Percentiles rank a stretch among this genome's conserved stretches.
These are phyloP conservation scores for Globisporangium iwayamae DNA, from an alignment of 352 stramenopile genomes.

Conservation along the genomic window DNA sequence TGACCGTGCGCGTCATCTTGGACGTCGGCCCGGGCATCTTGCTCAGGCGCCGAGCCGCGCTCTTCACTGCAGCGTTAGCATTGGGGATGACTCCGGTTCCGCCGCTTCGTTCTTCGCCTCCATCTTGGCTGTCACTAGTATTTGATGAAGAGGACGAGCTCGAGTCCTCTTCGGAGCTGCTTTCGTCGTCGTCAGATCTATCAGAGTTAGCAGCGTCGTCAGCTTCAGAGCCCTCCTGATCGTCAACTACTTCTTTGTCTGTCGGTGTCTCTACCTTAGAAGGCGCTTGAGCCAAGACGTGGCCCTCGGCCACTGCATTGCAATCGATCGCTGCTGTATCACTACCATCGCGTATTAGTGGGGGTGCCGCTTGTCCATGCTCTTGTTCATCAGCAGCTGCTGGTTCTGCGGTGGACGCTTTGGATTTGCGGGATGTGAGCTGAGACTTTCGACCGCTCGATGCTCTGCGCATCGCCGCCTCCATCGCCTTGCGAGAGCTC, in stretches of 20 bases:
- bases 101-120: background rate
- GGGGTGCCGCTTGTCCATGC: background rate
- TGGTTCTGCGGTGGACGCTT: conserved; percentile 12
- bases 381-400: conserved; percentile 10
- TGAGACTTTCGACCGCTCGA: conserved; percentile 3
- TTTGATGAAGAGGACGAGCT: conserved; percentile 2
- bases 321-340: background rate
- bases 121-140: conserved; percentile 5
- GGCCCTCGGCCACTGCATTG: background rate
- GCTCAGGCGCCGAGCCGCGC: background rate
- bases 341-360: background rate
- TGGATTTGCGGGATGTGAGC: conserved; percentile 20
- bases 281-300: background rate
- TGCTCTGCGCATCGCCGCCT: background rate
- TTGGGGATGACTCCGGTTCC: background rate
- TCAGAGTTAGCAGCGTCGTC: too few species aligned
- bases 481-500: conserved; percentile 4
- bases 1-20: conserved; percentile 55
- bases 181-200: background rate
- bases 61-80: background rate
- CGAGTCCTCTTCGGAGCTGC: background rate
- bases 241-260: background rate
- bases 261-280: background rate
- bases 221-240: background rate
- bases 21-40: conserved; percentile 15